Base-by-base conservation (phyloP, 2,329 filamentous ascomycete species). In the Elsinoe batatas region DNA sequence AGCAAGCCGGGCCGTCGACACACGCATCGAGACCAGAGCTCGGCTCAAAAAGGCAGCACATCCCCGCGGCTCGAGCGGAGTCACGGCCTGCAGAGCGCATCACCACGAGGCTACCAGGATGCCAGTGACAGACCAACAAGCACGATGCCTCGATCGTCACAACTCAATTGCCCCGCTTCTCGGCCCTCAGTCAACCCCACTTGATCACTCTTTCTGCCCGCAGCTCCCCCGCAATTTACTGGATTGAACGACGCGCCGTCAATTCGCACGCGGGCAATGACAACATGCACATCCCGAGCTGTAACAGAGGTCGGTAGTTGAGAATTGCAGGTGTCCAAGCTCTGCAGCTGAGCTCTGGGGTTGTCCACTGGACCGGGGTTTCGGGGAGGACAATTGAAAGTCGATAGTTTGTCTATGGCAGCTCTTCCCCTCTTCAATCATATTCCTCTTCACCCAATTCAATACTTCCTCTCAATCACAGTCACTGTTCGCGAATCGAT, bases 301-400 rank as follows among this genome's bases (percentile, higher is more conserved):
- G 32, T 33, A 38, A 15, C 17, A 35, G 44, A 7, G 18, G 15
- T 18, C 47, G 47, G 47, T 38, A 51, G 47, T 51, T 51, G 47
- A 22, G 40, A 44, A 22, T 44, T 12, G 18, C 20, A 44, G 15
- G 33, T 10, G 18, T 36, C 17, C 32, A 36, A 35, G 33, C 35
- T 26, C 32, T 30, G 26, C 26, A 51, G 47, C 47, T 51, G 32
- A 51, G 47, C 47, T 51, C 12, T 30, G 5, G 26, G 5, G 26
- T 5, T 30, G 30, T 51, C 47, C 47, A 37, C 47, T 38, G 47
- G 33, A 22, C 47, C 47, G 47, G 47, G 26, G 7, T 2, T 33
- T 44, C 32, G 47, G 47, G 32, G 32, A 37, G 32, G 47, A 49
- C 8, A 51, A 51, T 11, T 51, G 26, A 51, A 51, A 22, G 36